phyloP scores from a whole-genome alignment of 345 rosid genomes.

The Camelina laxa region DNA sequence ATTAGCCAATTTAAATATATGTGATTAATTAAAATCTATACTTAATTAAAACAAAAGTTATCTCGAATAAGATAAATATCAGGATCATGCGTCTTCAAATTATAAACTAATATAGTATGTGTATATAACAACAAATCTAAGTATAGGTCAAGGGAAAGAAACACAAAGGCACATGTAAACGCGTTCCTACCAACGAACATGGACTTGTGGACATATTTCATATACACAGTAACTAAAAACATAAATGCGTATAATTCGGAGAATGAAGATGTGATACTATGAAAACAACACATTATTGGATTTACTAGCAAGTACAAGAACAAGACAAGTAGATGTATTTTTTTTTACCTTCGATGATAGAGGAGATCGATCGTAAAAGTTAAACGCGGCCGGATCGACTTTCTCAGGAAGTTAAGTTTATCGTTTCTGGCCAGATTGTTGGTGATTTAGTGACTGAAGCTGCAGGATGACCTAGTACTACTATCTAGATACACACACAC shows the following conservation, averaged over 20 bases:
- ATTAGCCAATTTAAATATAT: neutral
- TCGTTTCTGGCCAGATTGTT: slow-evolving; percentile 27
- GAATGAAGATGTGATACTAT: slow-evolving; percentile 1
- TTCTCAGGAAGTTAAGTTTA: slow-evolving; percentile 4
- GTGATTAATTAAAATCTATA: too few species aligned
- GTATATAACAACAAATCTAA: neutral
- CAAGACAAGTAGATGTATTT: neutral
- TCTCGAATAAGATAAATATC: neutral
- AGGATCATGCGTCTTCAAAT: neutral
- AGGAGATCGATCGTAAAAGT: neutral
- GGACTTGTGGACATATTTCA: slow-evolving; percentile 38
- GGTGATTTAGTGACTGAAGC: slow-evolving; percentile 47
- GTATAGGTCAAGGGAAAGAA: slow-evolving; percentile 28
- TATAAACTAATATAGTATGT: neutral
- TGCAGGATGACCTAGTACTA: slow-evolving; percentile 44
- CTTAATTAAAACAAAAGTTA: too few species aligned
- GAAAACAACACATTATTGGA: slow-evolving; percentile 5
- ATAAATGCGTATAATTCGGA: neutral
- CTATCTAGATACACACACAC: neutral
- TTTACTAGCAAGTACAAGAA: too few species aligned
- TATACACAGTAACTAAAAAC: neutral
- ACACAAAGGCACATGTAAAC: slow-evolving; percentile 37
- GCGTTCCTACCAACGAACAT: slow-evolving; percentile 42
- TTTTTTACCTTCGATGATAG: slow-evolving; percentile 29
- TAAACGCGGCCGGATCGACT: neutral